Conservation (phyloP, 345 rosid species). For the Kandelia obovata region DNA sequence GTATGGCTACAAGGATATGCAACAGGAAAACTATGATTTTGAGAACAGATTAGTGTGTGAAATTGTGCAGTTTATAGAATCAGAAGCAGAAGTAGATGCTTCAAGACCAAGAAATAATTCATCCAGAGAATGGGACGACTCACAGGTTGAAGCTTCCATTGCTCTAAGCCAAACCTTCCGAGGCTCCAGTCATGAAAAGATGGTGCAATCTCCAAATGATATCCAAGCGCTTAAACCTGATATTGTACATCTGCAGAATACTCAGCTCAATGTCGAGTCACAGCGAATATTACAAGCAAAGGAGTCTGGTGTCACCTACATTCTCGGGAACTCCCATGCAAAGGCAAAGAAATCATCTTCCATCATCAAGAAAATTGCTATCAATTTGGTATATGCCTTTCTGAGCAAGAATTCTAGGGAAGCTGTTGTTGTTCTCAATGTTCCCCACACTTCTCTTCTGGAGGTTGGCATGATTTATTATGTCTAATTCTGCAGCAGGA, state of each 20-base stretch:
- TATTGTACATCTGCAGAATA: background rate
- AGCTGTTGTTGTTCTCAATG: slow-evolving; percentile 56
- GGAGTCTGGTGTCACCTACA: slow-evolving; percentile 67
- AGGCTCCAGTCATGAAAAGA: slow-evolving; percentile 10
- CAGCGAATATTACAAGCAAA: slow-evolving; percentile 50
- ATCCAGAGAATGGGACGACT: slow-evolving; percentile 11
- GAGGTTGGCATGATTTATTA: slow-evolving; percentile 78
- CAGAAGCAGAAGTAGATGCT: slow-evolving; percentile 30
- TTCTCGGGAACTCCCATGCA: slow-evolving; percentile 60
- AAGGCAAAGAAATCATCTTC: slow-evolving; percentile 64
- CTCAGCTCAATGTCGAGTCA: slow-evolving; percentile 36
- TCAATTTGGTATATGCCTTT: slow-evolving; percentile 53
- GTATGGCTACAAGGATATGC: slow-evolving; percentile 29
- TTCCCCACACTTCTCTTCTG: slow-evolving; percentile 62
- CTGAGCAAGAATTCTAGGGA: slow-evolving; percentile 73
- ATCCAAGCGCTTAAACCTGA: slow-evolving; percentile 12
- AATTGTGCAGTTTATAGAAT: slow-evolving; percentile 49
- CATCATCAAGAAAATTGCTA: slow-evolving; percentile 54
- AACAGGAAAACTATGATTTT: slow-evolving; percentile 64
- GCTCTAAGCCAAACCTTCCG: slow-evolving; percentile 3
- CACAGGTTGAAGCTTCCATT: slow-evolving; percentile 3
- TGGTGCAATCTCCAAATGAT: slow-evolving; percentile 10
- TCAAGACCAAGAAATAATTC: background rate
- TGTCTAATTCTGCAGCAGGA: slow-evolving; percentile 30
- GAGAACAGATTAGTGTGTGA: slow-evolving; percentile 56